Evolutionary conservation across 768 basidiomycete species (phyloP).

Genomic region (Pluteus cervinus): DNA sequence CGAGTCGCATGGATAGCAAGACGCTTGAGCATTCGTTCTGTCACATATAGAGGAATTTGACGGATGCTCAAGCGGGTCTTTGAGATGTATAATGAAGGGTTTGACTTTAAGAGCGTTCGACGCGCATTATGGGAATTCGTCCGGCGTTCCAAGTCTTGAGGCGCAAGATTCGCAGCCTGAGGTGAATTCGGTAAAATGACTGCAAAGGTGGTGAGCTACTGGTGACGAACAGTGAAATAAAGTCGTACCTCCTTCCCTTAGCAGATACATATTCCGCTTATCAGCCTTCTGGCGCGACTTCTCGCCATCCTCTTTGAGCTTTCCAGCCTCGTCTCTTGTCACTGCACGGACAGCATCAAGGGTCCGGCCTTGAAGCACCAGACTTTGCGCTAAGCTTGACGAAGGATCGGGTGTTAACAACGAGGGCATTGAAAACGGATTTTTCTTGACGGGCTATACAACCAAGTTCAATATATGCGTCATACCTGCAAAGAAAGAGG

Average conservation of each 20-base stretch:
- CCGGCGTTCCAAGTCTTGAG: conserved; percentile 81
- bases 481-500: too few species aligned
- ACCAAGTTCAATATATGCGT: too few species aligned
- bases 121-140: conserved; percentile 83
- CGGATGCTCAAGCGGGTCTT: conserved; percentile 91
- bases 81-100: conserved; percentile 92
- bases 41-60: conserved; percentile 85
- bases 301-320: conserved; percentile 85
- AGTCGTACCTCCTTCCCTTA: conserved; percentile 87
- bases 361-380: conserved; percentile 90
- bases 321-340: conserved; percentile 81
- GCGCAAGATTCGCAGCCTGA: conserved; percentile 62
- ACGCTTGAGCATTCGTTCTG: conserved; percentile 85
- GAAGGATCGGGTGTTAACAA: conserved; percentile 94
- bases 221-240: neutral
- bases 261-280: conserved; percentile 91
- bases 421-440: conserved; percentile 84
- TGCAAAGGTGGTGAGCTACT: conserved; percentile 21
- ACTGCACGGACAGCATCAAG: conserved; percentile 90
- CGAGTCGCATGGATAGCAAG: conserved; percentile 78
- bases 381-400: conserved; percentile 67
- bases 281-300: conserved; percentile 83
- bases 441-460: conserved; percentile 48
- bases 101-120: conserved; percentile 74
- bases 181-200: conserved; percentile 89